Percentiles rank a stretch among this genome's conserved stretches.
Conservation (phyloP, 1,284 basidiomycete species). For the Schizophyllum commune region DNA sequence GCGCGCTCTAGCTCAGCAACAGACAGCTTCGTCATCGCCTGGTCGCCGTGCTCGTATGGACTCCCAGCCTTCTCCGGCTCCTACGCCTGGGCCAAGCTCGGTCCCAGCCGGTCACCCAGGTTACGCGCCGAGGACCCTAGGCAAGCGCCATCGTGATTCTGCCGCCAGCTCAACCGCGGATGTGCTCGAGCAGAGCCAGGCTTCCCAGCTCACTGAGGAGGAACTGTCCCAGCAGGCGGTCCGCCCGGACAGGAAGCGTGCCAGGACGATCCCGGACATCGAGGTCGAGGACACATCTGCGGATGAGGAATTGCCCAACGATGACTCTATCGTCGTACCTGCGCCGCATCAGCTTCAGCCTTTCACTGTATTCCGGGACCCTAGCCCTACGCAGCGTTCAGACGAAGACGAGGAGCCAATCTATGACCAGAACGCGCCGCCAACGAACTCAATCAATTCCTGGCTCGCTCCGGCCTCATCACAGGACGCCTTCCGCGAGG, state of each 20-base stretch:
- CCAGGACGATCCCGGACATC: slow-evolving; percentile 9
- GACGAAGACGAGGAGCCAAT: background rate
- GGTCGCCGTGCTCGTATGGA: background rate
- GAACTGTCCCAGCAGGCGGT: slow-evolving; percentile 28
- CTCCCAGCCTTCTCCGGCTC: background rate
- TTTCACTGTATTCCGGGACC: slow-evolving; percentile 44
- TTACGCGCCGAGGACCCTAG: slow-evolving; percentile 36
- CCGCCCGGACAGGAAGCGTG: slow-evolving; percentile 46
- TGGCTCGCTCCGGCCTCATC: background rate
- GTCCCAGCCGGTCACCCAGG: slow-evolving; percentile 23
- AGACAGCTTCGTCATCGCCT: background rate
- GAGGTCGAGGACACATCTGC: slow-evolving; percentile 12
- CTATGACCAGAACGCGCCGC: background rate
- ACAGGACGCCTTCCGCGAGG: background rate
- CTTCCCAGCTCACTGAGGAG: slow-evolving; percentile 25
- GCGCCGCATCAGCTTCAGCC: slow-evolving; percentile 38
- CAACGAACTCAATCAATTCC: background rate
- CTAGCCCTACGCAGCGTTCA: background rate
- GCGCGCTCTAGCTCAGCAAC: background rate
- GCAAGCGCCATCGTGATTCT: slow-evolving; percentile 54
- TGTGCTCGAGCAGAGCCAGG: slow-evolving; percentile 31
- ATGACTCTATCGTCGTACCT: slow-evolving; percentile 23
- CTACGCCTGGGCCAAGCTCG: background rate
- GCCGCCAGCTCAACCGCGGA: slow-evolving; percentile 32
- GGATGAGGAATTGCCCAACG: slow-evolving; percentile 11